These are phyloP conservation scores for Piper betle DNA, from an alignment of 164 flowering plant species.

Conservation along the genomic window DNA sequence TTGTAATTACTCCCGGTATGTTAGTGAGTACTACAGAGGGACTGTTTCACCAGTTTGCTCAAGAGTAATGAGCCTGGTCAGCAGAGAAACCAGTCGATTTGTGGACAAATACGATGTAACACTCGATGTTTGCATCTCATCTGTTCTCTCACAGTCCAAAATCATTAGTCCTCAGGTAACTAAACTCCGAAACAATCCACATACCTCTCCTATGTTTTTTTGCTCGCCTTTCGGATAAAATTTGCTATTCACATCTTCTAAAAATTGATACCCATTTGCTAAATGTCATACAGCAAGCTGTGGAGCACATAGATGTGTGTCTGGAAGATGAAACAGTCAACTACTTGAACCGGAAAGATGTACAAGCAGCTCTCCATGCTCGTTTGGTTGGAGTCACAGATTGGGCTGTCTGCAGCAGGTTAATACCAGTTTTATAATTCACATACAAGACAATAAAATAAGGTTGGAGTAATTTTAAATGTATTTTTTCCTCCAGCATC, in stretches of 20 bases:
- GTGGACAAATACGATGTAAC: constrained; percentile 88
- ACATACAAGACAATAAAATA: too few species aligned
- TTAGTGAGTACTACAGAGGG: constrained; percentile 72
- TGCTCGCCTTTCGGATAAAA: background rate
- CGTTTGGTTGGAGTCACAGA: constrained; percentile 49
- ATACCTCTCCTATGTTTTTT: background rate
- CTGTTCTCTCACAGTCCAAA: constrained; percentile 60
- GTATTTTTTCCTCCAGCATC: constrained; percentile 20
- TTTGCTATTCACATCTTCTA: background rate
- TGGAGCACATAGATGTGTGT: constrained; percentile 69
- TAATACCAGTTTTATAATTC: background rate
- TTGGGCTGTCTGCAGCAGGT: constrained; percentile 93
- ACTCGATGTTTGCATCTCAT: constrained; percentile 81
- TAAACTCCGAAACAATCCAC: background rate
- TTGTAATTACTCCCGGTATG: constrained; percentile 79
- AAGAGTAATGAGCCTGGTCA: constrained; percentile 61
- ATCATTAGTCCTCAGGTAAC: constrained; percentile 55
- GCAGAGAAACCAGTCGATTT: constrained; percentile 60
- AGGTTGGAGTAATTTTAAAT: background rate
- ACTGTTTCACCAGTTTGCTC: constrained; percentile 64
- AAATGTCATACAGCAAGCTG: constrained; percentile 26
- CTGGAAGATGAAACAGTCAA: constrained; percentile 75
- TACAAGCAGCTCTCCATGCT: constrained; percentile 81
- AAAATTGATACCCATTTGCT: background rate
- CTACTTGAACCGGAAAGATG: constrained; percentile 73